phyloP scores from a whole-genome alignment of 257 asterid genomes.

The Rehmannia glutinosa region DNA sequence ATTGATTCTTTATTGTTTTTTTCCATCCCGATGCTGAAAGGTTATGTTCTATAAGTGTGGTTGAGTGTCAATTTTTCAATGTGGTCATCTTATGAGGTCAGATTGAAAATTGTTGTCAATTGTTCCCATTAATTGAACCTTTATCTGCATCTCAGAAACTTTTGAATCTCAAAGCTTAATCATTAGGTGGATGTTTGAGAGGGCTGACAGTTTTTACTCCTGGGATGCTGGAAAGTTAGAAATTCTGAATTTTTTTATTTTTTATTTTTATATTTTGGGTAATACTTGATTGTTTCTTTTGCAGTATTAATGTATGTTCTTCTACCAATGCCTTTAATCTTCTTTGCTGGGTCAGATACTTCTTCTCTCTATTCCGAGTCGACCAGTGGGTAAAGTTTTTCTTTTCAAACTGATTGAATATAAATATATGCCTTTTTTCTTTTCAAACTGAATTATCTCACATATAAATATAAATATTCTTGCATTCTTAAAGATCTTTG shows the following conservation, averaged over 20 bases:
- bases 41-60: no score
- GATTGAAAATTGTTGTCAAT: no score
- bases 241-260: conserved; percentile 7
- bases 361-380: conserved; percentile 67
- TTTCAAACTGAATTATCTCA: neutral
- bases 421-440: neutral
- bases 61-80: no score
- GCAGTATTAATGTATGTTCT: conserved; percentile 83
- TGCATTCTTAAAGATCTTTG: neutral
- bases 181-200: neutral
- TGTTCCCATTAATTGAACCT: no score
- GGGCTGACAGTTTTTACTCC: conserved; percentile 2
- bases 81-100: no score
- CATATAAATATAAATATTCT: neutral
- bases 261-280: neutral
- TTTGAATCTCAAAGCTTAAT: neutral
- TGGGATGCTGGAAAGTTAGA: conserved; percentile 7
- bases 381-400: conserved; percentile 45
- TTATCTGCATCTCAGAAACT: no score
- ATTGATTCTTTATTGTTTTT: no score
- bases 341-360: conserved; percentile 78
- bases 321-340: conserved; percentile 88
- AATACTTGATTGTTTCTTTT: conserved; percentile 19
- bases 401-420: conserved; percentile 1
- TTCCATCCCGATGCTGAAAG: no score